Conservation (phyloP, 257 asterid species). For the Fraxinus anomala region DNA sequence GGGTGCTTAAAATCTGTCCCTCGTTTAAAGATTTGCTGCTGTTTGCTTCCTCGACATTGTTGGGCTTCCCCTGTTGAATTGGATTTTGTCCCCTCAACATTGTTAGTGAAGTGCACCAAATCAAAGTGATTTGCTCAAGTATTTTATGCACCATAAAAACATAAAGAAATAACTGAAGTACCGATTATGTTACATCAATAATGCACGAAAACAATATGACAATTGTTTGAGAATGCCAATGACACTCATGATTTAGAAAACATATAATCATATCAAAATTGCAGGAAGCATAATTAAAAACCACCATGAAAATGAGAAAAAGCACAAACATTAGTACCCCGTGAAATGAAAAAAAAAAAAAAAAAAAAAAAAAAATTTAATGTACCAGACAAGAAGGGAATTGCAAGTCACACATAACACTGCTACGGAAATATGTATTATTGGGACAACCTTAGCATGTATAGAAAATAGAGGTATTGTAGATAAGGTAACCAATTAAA, state of each 20-base stretch:
- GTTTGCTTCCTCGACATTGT: constrained; percentile 49
- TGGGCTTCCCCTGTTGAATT: constrained; percentile 55
- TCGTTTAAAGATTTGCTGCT: constrained; percentile 41
- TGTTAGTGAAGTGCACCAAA: constrained; percentile 5
- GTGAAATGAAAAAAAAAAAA: too few relatives aligned
- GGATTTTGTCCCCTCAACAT: constrained; percentile 9
- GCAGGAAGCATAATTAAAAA: not conserved
- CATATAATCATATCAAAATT: not conserved
- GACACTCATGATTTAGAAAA: not conserved
- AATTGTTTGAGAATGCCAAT: not conserved
- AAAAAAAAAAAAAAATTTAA: too few relatives aligned
- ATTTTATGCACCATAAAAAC: not conserved
- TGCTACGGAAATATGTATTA: too few relatives aligned
- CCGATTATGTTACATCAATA: not conserved
- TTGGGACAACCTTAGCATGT: too few relatives aligned
- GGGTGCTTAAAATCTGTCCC: constrained; percentile 26
- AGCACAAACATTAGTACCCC: too few relatives aligned
- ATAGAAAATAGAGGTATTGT: too few relatives aligned
- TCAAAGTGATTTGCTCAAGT: not conserved
- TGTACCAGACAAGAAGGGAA: not conserved
- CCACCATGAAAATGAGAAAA: too few relatives aligned
- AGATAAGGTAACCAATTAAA: too few relatives aligned
- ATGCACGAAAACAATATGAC: not conserved
- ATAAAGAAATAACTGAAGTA: not conserved
- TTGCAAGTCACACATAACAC: not conserved